Conservation (phyloP, 228 moss, liverwort and hornwort genomes). For the Sphagnum magellanicum region DNA sequence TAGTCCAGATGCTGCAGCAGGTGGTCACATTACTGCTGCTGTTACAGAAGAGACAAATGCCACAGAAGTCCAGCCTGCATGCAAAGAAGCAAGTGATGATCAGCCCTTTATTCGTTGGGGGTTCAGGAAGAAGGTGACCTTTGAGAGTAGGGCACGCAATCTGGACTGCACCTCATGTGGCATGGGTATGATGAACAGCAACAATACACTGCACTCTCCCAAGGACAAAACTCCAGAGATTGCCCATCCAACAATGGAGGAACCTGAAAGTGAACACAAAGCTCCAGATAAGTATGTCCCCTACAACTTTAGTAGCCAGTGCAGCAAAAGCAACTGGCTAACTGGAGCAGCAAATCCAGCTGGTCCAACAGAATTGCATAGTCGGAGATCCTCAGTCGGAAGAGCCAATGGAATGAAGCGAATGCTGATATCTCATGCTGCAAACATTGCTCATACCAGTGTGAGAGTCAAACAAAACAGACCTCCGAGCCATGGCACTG, state of each 20-base stretch:
- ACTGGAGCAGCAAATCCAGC: not conserved
- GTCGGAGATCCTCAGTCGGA: conserved; percentile 9
- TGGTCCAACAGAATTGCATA: conserved; percentile 7
- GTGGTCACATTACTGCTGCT: conserved; percentile 10
- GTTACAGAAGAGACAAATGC: conserved; percentile 3
- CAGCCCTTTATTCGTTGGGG: conserved; percentile 50
- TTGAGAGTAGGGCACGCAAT: conserved; percentile 39
- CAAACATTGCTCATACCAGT: conserved; percentile 1
- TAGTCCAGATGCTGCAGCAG: conserved; percentile 5
- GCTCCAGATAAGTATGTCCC: conserved; percentile 13
- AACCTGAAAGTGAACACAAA: conserved; percentile 11
- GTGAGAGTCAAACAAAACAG: conserved; percentile 18
- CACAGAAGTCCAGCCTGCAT: conserved; percentile 1
- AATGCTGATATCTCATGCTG: conserved; percentile 5
- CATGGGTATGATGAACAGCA: conserved; percentile 25
- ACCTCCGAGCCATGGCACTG: conserved; percentile 1
- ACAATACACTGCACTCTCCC: conserved; percentile 12
- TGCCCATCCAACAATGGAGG: not conserved
- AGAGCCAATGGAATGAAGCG: conserved; percentile 1
- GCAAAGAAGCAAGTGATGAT: conserved; percentile 1
- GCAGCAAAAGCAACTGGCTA: not conserved
- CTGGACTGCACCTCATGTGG: conserved; percentile 16
- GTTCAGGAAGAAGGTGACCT: conserved; percentile 50
- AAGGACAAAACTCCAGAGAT: conserved; percentile 8
- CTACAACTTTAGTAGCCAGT: conserved; percentile 2